Percentiles rank a stretch among this genome's conserved stretches.
These are phyloP conservation scores for Ostreobium quekettii DNA, from an alignment of 139 green algal genomes.

Conservation along the genomic window DNA sequence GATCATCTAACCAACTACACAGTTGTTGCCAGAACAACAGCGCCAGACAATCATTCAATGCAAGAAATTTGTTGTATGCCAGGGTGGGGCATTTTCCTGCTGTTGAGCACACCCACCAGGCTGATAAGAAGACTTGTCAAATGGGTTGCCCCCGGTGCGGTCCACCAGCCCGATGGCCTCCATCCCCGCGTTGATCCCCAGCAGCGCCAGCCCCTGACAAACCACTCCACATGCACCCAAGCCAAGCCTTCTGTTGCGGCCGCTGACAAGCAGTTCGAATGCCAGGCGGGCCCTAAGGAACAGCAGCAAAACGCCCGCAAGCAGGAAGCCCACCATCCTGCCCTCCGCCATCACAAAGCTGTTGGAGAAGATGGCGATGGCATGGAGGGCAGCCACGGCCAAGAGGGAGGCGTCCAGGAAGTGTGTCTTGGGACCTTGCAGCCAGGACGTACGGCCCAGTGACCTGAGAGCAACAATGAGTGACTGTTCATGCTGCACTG, in stretches of 20 bases:
- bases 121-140: conserved; percentile 33
- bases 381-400: conserved; percentile 23
- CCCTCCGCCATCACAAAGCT: conserved; percentile 52
- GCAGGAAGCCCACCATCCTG: conserved; percentile 29
- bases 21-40: no score
- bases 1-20: no score
- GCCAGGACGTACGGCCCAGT: no score
- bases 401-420: background rate
- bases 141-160: conserved; percentile 35
- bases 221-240: background rate
- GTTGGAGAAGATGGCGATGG: conserved; percentile 40
- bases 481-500: no score
- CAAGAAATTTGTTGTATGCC: no score
- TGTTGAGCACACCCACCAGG: conserved; percentile 14
- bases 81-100: no score
- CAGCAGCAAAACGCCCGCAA: conserved; percentile 23
- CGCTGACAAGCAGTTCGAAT: background rate
- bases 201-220: background rate
- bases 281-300: conserved; percentile 17
- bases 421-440: no score
- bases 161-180: conserved; percentile 37
- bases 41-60: no score
- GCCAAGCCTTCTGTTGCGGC: no score
- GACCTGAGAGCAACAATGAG: no score
- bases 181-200: conserved; percentile 19